Evolutionary conservation across 2,329 filamentous ascomycete genomes (phyloP), one percentile per base, ranked within the genome.

Genomic region (Penicillium griseofulvum): DNA sequence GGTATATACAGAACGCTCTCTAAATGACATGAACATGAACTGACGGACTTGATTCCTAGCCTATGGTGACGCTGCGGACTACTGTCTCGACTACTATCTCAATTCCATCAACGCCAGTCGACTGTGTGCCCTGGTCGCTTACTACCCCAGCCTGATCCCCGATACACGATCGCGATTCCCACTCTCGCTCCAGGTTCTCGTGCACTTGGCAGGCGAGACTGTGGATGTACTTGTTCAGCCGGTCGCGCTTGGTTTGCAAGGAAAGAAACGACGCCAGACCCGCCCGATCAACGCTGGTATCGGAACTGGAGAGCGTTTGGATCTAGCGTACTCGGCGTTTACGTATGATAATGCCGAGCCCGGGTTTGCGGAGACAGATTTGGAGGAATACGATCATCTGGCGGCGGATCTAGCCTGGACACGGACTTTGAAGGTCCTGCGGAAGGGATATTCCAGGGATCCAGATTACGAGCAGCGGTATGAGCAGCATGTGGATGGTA

Each of bases 341-440:
- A 78, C 78, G 0, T 87, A 87, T 61, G 76, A 80, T 11, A 76
- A 79, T 56, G 82, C 73, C 0, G 74, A 83, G 48, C 74, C 83
- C 0, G 89, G 89, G 0, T 91, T 92, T 59, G 88, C 88, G 0
- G 88, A 91, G 71, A 79, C 81, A 19, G 84, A 90, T 53, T 69
- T 89, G 31, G 85, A 88, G 2, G 83, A 87, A 60, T 91, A 85
- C 63, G 81, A 90, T 59, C 76, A 80, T 10, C 76, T 88, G 3
- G 81, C 81, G 0, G 83, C 87, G 1, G 80, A 82, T n/a, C 66
- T 91, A 19, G 87, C 88, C 0, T 91, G 86, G 81, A 83, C 80
- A n/a, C 79, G 89, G 8, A 86, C 83, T 34, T 66, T 92, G 54
- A 77, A 77, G 1, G 72, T 78, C 0, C 76, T 89, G 34, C 78